phyloP scores from a whole-genome alignment of 108 stramenopile species.

The Chaetoceros tenuissimus region DNA sequence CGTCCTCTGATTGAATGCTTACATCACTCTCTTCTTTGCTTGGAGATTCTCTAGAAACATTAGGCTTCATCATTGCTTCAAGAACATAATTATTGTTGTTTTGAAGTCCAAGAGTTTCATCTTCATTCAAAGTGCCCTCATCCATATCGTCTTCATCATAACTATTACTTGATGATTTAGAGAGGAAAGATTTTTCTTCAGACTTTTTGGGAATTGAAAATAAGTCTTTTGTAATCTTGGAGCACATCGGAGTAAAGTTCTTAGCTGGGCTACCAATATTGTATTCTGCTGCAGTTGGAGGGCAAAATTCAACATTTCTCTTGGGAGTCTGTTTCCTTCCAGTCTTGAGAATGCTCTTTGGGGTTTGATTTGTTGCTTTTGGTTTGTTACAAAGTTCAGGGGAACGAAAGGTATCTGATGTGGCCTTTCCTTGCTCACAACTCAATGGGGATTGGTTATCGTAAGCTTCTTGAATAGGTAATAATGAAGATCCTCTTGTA shows the following conservation, averaged over 20 bases:
- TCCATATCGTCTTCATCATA: not conserved
- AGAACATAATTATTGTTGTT: not conserved
- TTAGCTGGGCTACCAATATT: conserved; percentile 70
- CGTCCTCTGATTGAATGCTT: not conserved
- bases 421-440: not conserved
- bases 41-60: not conserved
- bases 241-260: conserved; percentile 70
- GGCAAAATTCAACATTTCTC: conserved; percentile 67
- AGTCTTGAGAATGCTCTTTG: conserved; percentile 4
- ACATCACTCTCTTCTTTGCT: not conserved
- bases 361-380: not conserved
- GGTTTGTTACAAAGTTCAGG: too few species aligned
- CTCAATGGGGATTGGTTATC: not conserved
- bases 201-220: conserved; percentile 41
- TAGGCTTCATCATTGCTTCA: not conserved
- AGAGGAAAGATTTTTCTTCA: too few species aligned
- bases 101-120: not conserved
- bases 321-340: conserved; percentile 1
- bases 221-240: conserved; percentile 31
- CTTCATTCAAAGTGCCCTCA: not conserved
- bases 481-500: not conserved
- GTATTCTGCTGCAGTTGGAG: conserved; percentile 67
- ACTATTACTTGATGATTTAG: not conserved
- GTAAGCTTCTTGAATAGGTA: not conserved
- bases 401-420: not conserved